Base-by-base conservation (phyloP, 2,329 filamentous ascomycete species). In the Trichoderma sp. region DNA sequence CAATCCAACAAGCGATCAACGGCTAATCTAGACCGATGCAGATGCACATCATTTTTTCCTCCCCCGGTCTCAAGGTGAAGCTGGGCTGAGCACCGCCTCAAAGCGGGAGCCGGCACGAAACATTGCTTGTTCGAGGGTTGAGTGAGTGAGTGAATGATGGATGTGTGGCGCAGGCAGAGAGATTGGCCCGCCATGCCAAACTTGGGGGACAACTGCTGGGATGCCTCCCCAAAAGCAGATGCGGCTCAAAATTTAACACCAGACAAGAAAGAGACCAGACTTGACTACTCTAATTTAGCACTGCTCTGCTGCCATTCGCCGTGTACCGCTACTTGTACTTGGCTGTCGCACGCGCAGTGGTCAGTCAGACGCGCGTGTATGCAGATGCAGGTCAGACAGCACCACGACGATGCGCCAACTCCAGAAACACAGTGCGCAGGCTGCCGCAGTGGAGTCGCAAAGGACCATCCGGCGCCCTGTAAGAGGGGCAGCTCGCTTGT, bases 301-400 rank as follows among this genome's bases (percentile, higher is more conserved):
- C 50, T 24, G 50, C 50, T 56, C n/a, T 56, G 11, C 50, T 24
- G 21, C 50, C 21, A 56, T 56, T 56, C 50, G 50, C 50, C 50
- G 50, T n/a, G n/a, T 53, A 53, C 45, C 45, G 45, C 45, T 50
- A n/a, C n/a, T 53, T 31, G 21, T 45, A n/a, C n/a, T 56, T 31
- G 21, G 38, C 27, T 33, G 21, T 50, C 53, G 21, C 73, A 75
- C 65, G 74, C 45, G 74, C 66, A 41, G 18, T 50, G 68, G 74
- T 75, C 74, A 75, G 66, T 75, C 74, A 75, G 63, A 75, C 74
- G 74, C 74, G 74, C 74, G 74, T 75, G 74, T 75, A 75, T 75
- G 74, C 74, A 75, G 69, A 75, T 75, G 74, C 74, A 75, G 69
- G 74, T 75, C 74, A 75, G 68, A 66, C 73, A 41, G 29, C 60